These are phyloP conservation scores for Polyplosphaeria fusca DNA, from an alignment of 495 filamentous ascomycete species.

Conservation along the genomic window DNA sequence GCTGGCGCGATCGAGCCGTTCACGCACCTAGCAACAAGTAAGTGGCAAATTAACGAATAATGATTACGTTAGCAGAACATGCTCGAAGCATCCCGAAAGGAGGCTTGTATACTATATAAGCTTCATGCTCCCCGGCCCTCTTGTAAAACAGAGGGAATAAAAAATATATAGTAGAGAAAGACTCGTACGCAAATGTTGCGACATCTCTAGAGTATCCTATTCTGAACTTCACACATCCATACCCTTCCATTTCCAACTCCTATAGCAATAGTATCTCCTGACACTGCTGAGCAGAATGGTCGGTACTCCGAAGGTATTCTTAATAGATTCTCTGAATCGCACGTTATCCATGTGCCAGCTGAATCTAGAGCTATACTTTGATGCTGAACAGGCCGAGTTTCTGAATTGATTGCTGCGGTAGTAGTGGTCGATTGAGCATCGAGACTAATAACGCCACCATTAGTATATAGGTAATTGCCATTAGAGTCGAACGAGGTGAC, in stretches of 20 bases:
- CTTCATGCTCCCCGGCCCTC: no score
- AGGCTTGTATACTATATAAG: no score
- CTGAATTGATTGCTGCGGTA: not conserved
- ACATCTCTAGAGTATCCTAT: not conserved
- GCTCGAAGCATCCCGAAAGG: no score
- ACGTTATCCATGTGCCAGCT: conserved; percentile 14
- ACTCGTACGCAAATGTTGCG: not conserved
- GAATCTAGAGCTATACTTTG: conserved; percentile 3
- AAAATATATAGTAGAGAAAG: not conserved
- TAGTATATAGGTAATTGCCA: not conserved
- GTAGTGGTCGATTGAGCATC: not conserved
- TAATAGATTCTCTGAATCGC: conserved; percentile 15
- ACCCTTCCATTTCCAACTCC: not conserved
- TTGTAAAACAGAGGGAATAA: not conserved
- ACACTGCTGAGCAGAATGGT: no score
- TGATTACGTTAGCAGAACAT: no score
- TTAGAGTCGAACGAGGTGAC: not conserved
- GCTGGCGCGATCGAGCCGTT: no score
- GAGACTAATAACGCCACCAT: conserved; percentile 6
- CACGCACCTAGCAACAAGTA: no score
- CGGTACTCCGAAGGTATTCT: conserved; percentile 13
- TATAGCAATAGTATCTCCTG: not conserved
- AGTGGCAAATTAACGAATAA: no score
- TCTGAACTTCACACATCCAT: no score
- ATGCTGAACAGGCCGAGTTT: conserved; percentile 7